A percentile compares a stretch with the other conserved stretches of the same genome.
Conservation (phyloP, 2,329 filamentous ascomycete species). For the Hypoxylon sp. region DNA sequence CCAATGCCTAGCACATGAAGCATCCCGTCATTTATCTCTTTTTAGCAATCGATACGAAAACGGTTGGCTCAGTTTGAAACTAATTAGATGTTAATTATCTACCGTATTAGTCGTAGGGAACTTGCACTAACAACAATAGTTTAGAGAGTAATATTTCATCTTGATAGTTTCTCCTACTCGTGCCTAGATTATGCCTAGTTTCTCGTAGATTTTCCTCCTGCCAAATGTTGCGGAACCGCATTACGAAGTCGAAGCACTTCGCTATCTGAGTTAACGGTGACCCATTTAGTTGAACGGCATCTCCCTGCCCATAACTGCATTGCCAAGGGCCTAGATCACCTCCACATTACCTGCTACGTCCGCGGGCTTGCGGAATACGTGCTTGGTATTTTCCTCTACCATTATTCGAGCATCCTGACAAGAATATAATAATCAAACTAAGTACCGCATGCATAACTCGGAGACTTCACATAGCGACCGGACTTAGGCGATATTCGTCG, state of each 20-base stretch:
- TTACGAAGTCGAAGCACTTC: neutral
- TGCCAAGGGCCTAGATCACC: slow-evolving; percentile 8
- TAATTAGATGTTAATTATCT: neutral
- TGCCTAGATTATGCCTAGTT: neutral
- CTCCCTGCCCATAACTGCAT: neutral
- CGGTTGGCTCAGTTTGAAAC: no score
- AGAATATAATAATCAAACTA: neutral
- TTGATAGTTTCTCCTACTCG: neutral
- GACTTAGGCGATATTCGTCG: neutral
- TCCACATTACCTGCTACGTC: neutral
- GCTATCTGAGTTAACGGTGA: neutral
- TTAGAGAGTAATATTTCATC: no score
- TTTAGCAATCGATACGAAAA: neutral
- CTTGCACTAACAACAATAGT: no score
- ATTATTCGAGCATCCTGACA: neutral
- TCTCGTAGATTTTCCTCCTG: neutral
- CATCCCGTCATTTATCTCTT: neutral
- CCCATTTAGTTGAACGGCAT: no score
- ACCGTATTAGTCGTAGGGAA: neutral
- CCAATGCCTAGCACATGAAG: neutral
- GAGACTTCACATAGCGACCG: neutral
- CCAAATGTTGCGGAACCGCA: neutral
- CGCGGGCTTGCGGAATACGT: neutral
- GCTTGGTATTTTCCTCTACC: neutral
- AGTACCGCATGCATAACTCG: neutral